Evolutionary conservation across 768 basidiomycete species (phyloP).

Genomic region (Obba rivulosa): DNA sequence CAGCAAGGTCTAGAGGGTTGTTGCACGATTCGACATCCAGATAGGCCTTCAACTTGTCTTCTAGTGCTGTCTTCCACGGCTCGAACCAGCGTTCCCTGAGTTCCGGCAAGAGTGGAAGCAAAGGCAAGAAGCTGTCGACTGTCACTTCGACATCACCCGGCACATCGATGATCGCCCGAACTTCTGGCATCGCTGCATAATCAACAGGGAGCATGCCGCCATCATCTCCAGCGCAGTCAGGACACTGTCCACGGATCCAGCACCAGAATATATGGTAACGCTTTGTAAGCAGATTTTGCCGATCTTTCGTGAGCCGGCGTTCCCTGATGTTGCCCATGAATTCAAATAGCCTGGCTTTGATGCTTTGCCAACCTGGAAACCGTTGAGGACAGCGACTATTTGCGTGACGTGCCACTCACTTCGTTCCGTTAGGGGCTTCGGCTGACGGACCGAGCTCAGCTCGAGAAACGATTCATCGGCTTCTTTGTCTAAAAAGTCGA

Average conservation of each 20-base stretch:
- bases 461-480: neutral
- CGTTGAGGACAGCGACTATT: neutral
- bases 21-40: too few relatives aligned
- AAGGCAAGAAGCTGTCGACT: neutral
- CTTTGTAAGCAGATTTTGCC: too few relatives aligned
- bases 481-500: neutral
- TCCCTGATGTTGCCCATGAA: constrained; percentile 2
- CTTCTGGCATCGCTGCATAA: neutral
- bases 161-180: neutral
- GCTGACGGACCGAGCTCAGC: constrained; percentile 2
- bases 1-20: too few relatives aligned
- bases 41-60: too few relatives aligned
- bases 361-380: constrained; percentile 4
- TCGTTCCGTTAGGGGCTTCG: constrained; percentile 10
- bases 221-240: too few relatives aligned
- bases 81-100: constrained; percentile 1
- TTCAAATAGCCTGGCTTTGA: neutral
- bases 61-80: too few relatives aligned
- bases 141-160: neutral
- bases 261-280: too few relatives aligned
- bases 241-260: too few relatives aligned
- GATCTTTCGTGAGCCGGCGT: neutral
- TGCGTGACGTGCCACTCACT: too few relatives aligned
- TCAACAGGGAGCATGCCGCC: too few relatives aligned
- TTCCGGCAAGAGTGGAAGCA: neutral